Evolutionary conservation across 768 basidiomycete genomes (phyloP).

Genomic region (Lactarius evosmus): DNA sequence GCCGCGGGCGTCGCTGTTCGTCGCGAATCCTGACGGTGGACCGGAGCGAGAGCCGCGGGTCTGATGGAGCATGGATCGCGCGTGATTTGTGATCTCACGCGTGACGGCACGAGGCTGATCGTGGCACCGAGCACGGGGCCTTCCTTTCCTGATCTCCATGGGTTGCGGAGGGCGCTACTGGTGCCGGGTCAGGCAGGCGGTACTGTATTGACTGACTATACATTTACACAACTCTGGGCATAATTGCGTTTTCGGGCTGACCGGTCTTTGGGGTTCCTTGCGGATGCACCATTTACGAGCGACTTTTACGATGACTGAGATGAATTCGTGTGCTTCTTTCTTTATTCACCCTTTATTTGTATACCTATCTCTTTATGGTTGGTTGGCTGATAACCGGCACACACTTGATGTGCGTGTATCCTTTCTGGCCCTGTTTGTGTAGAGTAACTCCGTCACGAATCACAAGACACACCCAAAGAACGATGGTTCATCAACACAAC

Average conservation of each 20-base stretch:
- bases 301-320: background rate
- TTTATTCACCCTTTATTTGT: background rate
- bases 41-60: conserved; percentile 20
- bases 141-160: conserved; percentile 5
- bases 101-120: background rate
- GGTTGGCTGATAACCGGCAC: conserved; percentile 2
- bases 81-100: background rate
- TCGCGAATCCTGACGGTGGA: conserved; percentile 64
- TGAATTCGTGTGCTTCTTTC: background rate
- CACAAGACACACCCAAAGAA: background rate
- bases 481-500: background rate
- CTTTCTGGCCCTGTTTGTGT: background rate
- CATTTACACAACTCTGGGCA: background rate
- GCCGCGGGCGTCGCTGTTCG: conserved; percentile 58
- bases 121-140: background rate
- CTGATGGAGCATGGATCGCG: conserved; percentile 26
- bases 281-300: conserved; percentile 12
- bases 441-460: background rate
- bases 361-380: conserved; percentile 2
- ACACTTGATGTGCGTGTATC: conserved; percentile 16
- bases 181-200: no score
- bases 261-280: background rate
- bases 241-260: background rate
- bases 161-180: background rate
- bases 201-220: background rate